Evolutionary conservation across 2,329 filamentous ascomycete species (phyloP).

Genomic region (Penicillium sp.): DNA sequence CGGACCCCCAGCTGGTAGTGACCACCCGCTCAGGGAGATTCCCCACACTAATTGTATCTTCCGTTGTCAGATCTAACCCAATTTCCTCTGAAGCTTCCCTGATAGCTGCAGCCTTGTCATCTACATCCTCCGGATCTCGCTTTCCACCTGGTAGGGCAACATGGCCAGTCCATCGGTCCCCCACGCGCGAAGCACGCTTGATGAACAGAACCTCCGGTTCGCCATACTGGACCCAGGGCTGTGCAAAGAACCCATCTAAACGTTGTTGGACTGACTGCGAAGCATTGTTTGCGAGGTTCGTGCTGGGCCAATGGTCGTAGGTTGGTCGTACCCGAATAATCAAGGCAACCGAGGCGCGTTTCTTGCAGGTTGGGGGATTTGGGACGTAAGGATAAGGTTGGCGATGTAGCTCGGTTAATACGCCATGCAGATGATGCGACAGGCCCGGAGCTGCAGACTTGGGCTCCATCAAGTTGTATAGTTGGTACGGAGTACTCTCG

Average conservation of each 20-base stretch:
- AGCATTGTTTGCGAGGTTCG: constrained; percentile 14
- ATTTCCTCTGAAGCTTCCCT: constrained; percentile 60
- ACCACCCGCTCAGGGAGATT: constrained; percentile 60
- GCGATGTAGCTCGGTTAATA: constrained; percentile 27
- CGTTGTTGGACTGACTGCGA: constrained; percentile 31
- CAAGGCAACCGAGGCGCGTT: constrained; percentile 58
- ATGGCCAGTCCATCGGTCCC: constrained; percentile 62
- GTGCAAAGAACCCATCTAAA: constrained; percentile 52
- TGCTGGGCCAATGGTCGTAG: constrained; percentile 46
- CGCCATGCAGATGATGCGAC: constrained; percentile 25
- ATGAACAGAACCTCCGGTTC: constrained; percentile 64
- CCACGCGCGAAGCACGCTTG: constrained; percentile 56
- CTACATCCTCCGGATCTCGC: constrained; percentile 54
- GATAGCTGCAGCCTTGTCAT: constrained; percentile 55
- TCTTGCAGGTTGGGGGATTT: constrained; percentile 43
- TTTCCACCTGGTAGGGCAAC: constrained; percentile 61
- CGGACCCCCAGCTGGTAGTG: constrained; percentile 57
- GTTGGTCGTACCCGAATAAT: constrained; percentile 55
- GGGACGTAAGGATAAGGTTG: constrained; percentile 38
- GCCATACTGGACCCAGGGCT: constrained; percentile 57
- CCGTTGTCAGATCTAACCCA: constrained; percentile 49
- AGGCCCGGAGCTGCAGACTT: constrained; percentile 9
- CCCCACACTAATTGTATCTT: constrained; percentile 44
- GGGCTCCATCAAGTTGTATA: background rate
- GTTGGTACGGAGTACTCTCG: no score